Evolutionary conservation across 768 basidiomycete species (phyloP).

Genomic region (Lentinula guzmanii): DNA sequence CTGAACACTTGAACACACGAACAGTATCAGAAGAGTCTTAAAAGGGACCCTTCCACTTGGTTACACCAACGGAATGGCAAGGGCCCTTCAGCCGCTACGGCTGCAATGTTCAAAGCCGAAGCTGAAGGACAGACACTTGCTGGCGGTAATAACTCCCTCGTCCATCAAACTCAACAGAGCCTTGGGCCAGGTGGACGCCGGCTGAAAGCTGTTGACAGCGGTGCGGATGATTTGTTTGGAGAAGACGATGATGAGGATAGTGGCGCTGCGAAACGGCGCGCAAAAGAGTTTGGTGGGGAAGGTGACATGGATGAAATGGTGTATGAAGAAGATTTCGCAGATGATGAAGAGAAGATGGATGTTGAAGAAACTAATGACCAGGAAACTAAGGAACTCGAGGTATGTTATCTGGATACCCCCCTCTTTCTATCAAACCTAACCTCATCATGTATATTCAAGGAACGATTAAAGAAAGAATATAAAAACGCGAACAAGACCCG

Average conservation of each 20-base stretch:
- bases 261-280: slow-evolving; percentile 35
- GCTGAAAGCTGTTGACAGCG: slow-evolving; percentile 65
- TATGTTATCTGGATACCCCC: slow-evolving; percentile 14
- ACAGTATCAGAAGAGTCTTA: slow-evolving; percentile 55
- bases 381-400: slow-evolving; percentile 80
- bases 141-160: slow-evolving; percentile 33
- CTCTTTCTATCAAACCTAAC: background rate
- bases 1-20: background rate
- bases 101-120: slow-evolving; percentile 67
- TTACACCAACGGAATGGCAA: slow-evolving; percentile 57
- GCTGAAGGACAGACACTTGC: slow-evolving; percentile 38
- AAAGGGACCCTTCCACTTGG: slow-evolving; percentile 73
- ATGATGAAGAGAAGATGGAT: slow-evolving; percentile 78
- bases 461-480: slow-evolving; percentile 80
- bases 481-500: slow-evolving; percentile 69
- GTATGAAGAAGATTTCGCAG: slow-evolving; percentile 80
- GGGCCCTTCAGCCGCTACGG: slow-evolving; percentile 53
- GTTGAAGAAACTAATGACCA: slow-evolving; percentile 69
- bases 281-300: slow-evolving; percentile 65
- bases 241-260: slow-evolving; percentile 57
- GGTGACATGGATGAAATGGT: slow-evolving; percentile 80
- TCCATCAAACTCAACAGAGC: slow-evolving; percentile 46
- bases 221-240: slow-evolving; percentile 53
- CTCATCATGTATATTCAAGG: slow-evolving; percentile 33
- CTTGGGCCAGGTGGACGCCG: slow-evolving; percentile 64